A percentile compares a stretch with the other conserved stretches of the same genome.
Evolutionary conservation across 768 basidiomycete genomes (phyloP).

Genomic region (Gyrodon lividus): DNA sequence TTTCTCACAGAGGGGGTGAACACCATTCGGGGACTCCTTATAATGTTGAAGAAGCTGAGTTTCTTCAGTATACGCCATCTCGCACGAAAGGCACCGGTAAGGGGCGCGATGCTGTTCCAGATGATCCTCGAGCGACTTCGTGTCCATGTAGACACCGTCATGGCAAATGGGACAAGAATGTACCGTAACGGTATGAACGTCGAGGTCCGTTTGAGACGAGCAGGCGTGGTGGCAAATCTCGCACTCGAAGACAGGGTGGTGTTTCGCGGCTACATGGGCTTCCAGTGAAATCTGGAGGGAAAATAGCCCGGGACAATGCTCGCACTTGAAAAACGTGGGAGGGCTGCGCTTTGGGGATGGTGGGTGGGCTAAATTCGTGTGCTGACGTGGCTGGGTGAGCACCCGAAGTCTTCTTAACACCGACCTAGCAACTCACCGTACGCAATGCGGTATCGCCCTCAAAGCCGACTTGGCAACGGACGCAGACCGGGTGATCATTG

Average conservation of each 20-base stretch:
- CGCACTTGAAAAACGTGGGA: not conserved
- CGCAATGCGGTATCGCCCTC: conserved; percentile 32
- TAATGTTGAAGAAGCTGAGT: conserved; percentile 42
- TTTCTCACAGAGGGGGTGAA: conserved; percentile 37
- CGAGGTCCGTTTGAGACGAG: conserved; percentile 24
- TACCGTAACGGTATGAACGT: conserved; percentile 29
- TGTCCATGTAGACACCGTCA: conserved; percentile 30
- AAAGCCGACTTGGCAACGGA: conserved; percentile 33
- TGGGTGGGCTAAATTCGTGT: conserved; percentile 14
- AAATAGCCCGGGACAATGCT: conserved; percentile 5
- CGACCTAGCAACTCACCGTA: conserved; percentile 26
- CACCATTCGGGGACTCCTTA: conserved; percentile 29
- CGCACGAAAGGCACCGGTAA: conserved; percentile 25
- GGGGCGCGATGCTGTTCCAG: conserved; percentile 30
- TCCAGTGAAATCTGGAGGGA: conserved; percentile 9
- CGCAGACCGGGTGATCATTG: conserved; percentile 38
- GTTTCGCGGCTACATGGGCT: not conserved
- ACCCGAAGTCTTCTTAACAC: conserved; percentile 1
- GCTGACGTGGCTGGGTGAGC: conserved; percentile 17
- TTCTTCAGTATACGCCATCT: conserved; percentile 27
- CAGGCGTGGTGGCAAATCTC: conserved; percentile 24
- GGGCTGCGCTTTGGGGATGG: conserved; percentile 10
- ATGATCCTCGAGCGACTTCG: conserved; percentile 25
- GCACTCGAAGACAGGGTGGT: conserved; percentile 14
- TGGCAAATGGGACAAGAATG: conserved; percentile 34